phyloP scores from a whole-genome alignment of 208 protist genomes.

The Acanthamoeba castellanii region DNA sequence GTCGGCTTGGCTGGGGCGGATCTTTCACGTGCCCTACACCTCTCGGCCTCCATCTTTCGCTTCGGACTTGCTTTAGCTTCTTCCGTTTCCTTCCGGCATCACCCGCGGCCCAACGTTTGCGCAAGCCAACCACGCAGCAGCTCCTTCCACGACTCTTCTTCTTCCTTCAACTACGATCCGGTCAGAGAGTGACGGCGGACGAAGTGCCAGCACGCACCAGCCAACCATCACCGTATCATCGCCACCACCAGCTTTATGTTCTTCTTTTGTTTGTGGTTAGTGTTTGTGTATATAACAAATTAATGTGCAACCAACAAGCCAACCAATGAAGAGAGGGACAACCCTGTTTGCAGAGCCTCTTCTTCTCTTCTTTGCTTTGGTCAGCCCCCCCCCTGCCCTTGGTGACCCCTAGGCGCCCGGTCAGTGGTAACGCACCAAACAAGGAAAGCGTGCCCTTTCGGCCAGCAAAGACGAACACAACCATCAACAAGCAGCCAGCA shows the following conservation, averaged over 20 bases:
- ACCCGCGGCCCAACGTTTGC: too few species aligned
- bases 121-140: not conserved
- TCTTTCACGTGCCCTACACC: not conserved
- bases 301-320: not conserved
- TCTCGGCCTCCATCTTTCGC: not conserved
- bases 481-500: too few species aligned
- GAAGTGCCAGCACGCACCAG: not conserved
- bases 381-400: not conserved
- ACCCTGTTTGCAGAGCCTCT: not conserved
- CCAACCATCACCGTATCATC: not conserved
- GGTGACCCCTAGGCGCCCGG: too few species aligned
- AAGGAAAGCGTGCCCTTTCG: too few species aligned
- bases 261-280: not conserved
- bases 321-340: not conserved
- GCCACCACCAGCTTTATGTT: not conserved
- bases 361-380: not conserved
- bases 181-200: not conserved
- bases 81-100: too few species aligned
- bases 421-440: too few species aligned
- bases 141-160: not conserved
- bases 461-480: too few species aligned
- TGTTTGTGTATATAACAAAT: slow-evolving; percentile 30
- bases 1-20: not conserved
- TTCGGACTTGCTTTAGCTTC: not conserved
- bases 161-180: not conserved